These are phyloP conservation scores for Gynandropsis gynandra DNA, from an alignment of 345 rosid species.

Conservation along the genomic window DNA sequence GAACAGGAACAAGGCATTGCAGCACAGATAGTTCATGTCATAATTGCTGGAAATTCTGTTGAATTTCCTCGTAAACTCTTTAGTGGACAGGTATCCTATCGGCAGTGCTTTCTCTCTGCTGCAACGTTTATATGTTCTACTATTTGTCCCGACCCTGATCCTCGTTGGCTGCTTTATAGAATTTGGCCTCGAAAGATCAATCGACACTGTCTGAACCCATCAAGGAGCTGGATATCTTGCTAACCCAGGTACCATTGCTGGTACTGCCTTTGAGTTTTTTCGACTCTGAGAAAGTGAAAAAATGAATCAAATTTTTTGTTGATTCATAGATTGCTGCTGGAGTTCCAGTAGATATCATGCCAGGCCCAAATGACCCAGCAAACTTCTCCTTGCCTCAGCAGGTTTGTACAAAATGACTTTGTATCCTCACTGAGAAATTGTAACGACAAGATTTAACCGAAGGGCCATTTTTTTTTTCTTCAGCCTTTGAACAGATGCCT, in stretches of 20 bases:
- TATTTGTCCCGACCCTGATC: slow-evolving; percentile 14
- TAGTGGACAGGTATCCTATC: slow-evolving; percentile 54
- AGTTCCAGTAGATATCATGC: slow-evolving; percentile 86
- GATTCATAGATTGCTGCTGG: slow-evolving; percentile 77
- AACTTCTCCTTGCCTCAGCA: slow-evolving; percentile 91
- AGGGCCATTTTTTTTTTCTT: slow-evolving; percentile 21
- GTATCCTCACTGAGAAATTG: background rate
- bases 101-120: too few relatives aligned
- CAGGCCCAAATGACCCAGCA: slow-evolving; percentile 90
- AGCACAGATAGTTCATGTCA: slow-evolving; percentile 74
- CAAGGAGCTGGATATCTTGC: slow-evolving; percentile 77
- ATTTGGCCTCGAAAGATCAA: slow-evolving; percentile 72
- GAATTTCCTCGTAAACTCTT: slow-evolving; percentile 68
- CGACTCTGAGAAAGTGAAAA: background rate
- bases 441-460: slow-evolving; percentile 7
- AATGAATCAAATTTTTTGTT: slow-evolving; percentile 10
- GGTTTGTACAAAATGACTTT: slow-evolving; percentile 34
- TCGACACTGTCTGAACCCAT: slow-evolving; percentile 69
- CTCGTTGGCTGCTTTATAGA: slow-evolving; percentile 38
- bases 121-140: slow-evolving; percentile 1
- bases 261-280: too few relatives aligned
- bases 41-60: slow-evolving; percentile 89
- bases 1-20: slow-evolving; percentile 70
- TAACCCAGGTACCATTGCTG: too few relatives aligned
- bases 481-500: slow-evolving; percentile 92